phyloP scores from a whole-genome alignment of 2,329 filamentous ascomycete genomes.

The Aspergillus fumigatiaffinis region DNA sequence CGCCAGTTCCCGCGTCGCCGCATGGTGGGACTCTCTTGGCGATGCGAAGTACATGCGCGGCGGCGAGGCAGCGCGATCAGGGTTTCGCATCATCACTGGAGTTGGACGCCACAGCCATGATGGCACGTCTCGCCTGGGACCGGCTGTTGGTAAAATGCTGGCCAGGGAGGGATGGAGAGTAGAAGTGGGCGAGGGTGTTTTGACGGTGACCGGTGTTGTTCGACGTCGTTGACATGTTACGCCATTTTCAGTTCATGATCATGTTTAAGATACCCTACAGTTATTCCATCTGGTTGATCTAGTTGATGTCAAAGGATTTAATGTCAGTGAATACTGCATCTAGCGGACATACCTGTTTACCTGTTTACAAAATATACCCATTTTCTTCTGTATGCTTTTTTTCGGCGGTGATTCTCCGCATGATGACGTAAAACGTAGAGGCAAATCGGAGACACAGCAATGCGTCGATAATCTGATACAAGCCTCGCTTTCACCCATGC shows the following conservation, averaged over 20 bases:
- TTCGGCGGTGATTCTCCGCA: conserved; percentile 16
- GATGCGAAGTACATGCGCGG: conserved; percentile 55
- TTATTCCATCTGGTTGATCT: neutral
- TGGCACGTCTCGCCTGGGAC: conserved; percentile 71
- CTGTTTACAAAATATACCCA: neutral
- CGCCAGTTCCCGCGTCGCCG: conserved; percentile 59
- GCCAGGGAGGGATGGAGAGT: conserved; percentile 79
- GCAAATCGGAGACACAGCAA: conserved; percentile 3
- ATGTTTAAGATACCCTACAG: conserved; percentile 16
- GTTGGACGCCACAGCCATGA: conserved; percentile 72
- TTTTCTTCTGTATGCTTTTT: neutral
- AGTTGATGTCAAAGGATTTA: neutral
- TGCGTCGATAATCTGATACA: neutral
- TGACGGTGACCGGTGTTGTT: conserved; percentile 62
- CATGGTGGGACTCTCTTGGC: conserved; percentile 74
- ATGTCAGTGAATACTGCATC: neutral
- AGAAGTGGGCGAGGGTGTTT: conserved; percentile 65
- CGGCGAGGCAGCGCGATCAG: conserved; percentile 45
- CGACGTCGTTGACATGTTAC: conserved; percentile 20
- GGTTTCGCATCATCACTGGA: conserved; percentile 77
- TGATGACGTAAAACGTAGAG: conserved; percentile 27
- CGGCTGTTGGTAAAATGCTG: conserved; percentile 73
- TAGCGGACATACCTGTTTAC: neutral
- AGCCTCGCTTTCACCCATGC: neutral
- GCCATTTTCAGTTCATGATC: conserved; percentile 1